phyloP scores from a whole-genome alignment of 2,329 filamentous ascomycete genomes.

The Trematosphaeria pertusa region DNA sequence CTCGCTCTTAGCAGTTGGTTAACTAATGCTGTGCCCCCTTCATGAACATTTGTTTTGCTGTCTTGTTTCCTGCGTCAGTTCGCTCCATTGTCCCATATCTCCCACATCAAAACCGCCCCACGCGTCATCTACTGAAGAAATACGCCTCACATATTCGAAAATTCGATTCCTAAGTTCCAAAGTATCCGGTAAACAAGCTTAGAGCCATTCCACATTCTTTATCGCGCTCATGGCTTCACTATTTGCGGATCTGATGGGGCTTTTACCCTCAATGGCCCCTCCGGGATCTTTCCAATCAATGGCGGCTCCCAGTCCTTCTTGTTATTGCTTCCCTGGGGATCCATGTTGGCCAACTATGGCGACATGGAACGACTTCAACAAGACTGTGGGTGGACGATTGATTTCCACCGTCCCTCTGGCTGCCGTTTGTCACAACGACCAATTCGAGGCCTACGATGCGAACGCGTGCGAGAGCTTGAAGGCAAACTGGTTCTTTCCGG shows the following conservation, averaged over 20 bases:
- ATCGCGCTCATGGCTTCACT: slow-evolving; percentile 1
- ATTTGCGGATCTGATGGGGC: neutral
- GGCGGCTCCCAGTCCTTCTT: neutral
- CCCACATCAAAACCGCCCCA: too few relatives aligned
- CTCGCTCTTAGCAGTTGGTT: too few relatives aligned
- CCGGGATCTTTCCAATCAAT: neutral
- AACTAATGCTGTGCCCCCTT: too few relatives aligned
- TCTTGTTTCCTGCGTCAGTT: too few relatives aligned
- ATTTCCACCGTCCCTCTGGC: slow-evolving; percentile 43
- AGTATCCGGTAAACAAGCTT: too few relatives aligned
- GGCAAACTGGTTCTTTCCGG: neutral
- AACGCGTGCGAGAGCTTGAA: neutral
- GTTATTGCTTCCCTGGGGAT: slow-evolving; percentile 4
- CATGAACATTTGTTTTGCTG: too few relatives aligned
- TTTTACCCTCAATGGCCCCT: neutral
- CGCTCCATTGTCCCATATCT: too few relatives aligned
- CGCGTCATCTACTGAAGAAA: too few relatives aligned
- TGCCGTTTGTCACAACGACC: slow-evolving; percentile 34
- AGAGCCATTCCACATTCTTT: too few relatives aligned
- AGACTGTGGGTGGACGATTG: slow-evolving; percentile 38
- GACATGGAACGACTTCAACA: slow-evolving; percentile 38
- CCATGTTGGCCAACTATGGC: neutral
- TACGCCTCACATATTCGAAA: too few relatives aligned
- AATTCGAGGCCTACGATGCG: neutral
- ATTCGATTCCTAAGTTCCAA: too few relatives aligned